Conservation (phyloP, 1,139 yeast genomes). For the Debaryomyces fabryi region DNA sequence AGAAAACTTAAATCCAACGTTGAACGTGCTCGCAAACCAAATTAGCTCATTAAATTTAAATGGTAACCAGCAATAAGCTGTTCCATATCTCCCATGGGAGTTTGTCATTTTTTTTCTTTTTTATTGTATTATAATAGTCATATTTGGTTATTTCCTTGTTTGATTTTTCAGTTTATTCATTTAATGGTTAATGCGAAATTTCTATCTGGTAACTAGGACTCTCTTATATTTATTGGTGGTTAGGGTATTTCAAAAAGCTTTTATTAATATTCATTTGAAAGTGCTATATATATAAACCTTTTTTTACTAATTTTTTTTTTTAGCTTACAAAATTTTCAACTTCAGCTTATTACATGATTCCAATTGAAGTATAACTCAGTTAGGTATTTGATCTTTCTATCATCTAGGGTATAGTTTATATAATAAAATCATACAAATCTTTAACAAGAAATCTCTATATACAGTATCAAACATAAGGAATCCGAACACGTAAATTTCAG, state of each 20-base stretch:
- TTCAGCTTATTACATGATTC: not conserved
- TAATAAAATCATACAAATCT: not conserved
- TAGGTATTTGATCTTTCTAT: not conserved
- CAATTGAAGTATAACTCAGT: not conserved
- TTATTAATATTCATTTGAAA: not conserved
- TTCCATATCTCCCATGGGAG: not conserved
- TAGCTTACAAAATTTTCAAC: not conserved
- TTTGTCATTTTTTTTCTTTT: constrained; percentile 1
- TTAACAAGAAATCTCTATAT: not conserved
- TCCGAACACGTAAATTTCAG: constrained; percentile 6
- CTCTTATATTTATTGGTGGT: constrained; percentile 3
- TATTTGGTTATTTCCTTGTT: constrained; percentile 2
- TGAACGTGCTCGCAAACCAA: constrained; percentile 29
- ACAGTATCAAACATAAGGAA: not conserved
- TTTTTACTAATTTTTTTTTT: not conserved
- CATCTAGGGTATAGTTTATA: constrained; percentile 3
- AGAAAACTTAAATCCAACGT: constrained; percentile 17
- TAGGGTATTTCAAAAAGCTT: constrained; percentile 1
- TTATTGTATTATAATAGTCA: constrained; percentile 2
- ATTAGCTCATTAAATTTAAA: constrained; percentile 42
- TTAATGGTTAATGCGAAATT: not conserved
- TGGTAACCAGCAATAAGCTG: constrained; percentile 3
- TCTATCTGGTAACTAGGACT: constrained; percentile 1
- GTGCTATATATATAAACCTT: not conserved
- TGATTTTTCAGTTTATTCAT: not conserved